Evolutionary conservation across 768 basidiomycete species (phyloP), one percentile per base, ranked within the genome.

Genomic region (Phanerochaete sordida): DNA sequence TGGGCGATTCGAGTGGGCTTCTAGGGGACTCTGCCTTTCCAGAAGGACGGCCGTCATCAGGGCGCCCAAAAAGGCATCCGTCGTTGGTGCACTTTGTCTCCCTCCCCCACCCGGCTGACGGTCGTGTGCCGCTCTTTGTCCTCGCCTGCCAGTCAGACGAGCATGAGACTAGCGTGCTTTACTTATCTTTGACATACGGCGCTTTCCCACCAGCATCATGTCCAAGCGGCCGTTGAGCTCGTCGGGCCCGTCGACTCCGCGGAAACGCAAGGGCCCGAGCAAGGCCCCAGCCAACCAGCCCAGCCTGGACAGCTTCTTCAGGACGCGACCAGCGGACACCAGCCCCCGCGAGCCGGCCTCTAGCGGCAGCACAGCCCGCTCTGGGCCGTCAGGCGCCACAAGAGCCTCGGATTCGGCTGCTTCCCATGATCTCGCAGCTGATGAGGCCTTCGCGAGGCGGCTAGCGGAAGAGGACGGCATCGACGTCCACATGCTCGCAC

Each of bases 401-500:
- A 31, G 37, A 27, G 52, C 30, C 16, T 44, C 46, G 43, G 28
- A 54, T 35, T 54, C 53, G 35, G 26, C 15, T 30, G 21, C 33
- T 33, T 39, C 23, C 23, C 30, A 9, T 51, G 55, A 24, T 8
- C 31, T 46, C 48, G 26, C 46, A 35, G 56, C 56, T 33, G 66
- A 67, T 48, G 66, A 65, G 30, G 50, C 63, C 23, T 33, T 66
- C 24, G 70, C 68, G 16, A 66, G 65, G 59, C 56, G 57, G 37
- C 55, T 69, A 9, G 67, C 66, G 16, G 55, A 67, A 23, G 62
- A 67, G 35, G 67, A 70, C 24, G 69, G 69, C 3, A 57, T 67
- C 30, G 66, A 70, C 57, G 16, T 67, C 16, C 59, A 66, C 13
- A 57, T 58, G 43, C 62, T 70, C 23, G 60, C 58, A 23, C 60